Evolutionary conservation across 345 rosid genomes (phyloP), one percentile per base, ranked within the genome.

Genomic region (Aegle marmelos): DNA sequence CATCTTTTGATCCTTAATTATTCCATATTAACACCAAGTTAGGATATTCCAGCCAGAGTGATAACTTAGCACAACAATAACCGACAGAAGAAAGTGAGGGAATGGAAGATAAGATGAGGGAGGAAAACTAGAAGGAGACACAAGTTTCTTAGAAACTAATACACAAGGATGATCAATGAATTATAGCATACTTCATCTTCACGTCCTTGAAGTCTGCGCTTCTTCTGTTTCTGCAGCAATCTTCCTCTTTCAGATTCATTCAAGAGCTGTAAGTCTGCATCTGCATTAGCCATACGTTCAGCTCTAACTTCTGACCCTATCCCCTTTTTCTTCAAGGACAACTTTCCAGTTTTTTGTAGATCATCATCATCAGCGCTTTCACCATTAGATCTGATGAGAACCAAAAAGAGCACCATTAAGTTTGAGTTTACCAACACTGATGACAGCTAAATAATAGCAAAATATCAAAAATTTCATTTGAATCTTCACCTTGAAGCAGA

Each of bases 261-360:
- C 74, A 87, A 78, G 77, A 94, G 88, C 87, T 92, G 98, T 68
- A 96, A 82, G 79, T 96, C 98, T 71, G 79, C 75, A 89, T 94
- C 94, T 68, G 94, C 91, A 73, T 86, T 91, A 79, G 89, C 97
- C 81, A 89, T 76, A 62, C 85, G 90, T 77, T 93, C 93, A 79
- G 95, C 89, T 86, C 91, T 90, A 79, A 89, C 98, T 85, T 93
- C 97, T 77, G 99, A 97, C 68, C 98, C 98, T 70, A 91, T 79
- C 79, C 98, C 98, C 81, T 86, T 96, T 84, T 90, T 93, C 90
- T 91, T 94, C 85, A 94, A 76, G 41, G 92, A 91, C 74, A 94
- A 81, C 87, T 94, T 94, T 82, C 93, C 95, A 81, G 89, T 83
- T 84, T 82, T 90, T 78, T 92, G 90, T 78, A 87, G 87, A 70